Evolutionary conservation across 202 grass and related monocot genomes (phyloP).

Genomic region (Carex sylvatica): DNA sequence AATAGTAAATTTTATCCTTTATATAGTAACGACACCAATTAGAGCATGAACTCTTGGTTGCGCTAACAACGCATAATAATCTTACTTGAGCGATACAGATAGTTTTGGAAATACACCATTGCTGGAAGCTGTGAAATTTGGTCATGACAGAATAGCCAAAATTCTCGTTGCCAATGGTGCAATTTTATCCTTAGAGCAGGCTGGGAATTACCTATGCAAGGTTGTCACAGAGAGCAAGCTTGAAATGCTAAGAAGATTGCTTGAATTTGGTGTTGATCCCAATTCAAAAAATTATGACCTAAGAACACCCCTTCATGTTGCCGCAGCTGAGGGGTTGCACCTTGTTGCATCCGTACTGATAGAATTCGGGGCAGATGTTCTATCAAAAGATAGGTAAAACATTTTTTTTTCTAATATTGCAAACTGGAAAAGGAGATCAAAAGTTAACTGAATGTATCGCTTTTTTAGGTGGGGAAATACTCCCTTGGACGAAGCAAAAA

Average conservation of each 20-base stretch:
- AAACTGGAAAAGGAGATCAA: background rate
- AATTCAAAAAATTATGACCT: slow-evolving; percentile 82
- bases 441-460: background rate
- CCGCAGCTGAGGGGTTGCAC: slow-evolving; percentile 67
- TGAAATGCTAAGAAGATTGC: slow-evolving; percentile 50
- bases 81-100: slow-evolving; percentile 40
- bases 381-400: slow-evolving; percentile 57
- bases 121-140: slow-evolving; percentile 62
- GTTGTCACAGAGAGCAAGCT: slow-evolving; percentile 52
- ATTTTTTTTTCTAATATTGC: background rate
- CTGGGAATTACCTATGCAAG: slow-evolving; percentile 63
- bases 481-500: slow-evolving; percentile 61
- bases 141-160: slow-evolving; percentile 60
- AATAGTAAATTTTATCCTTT: background rate
- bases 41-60: background rate
- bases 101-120: slow-evolving; percentile 74
- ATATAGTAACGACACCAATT: background rate
- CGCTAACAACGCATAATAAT: background rate
- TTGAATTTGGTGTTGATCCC: slow-evolving; percentile 61
- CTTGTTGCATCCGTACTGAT: slow-evolving; percentile 56
- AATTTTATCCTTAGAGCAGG: slow-evolving; percentile 55
- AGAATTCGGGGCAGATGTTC: slow-evolving; percentile 60
- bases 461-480: slow-evolving; percentile 81
- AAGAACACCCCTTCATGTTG: slow-evolving; percentile 77
- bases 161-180: slow-evolving; percentile 57